These are phyloP conservation scores for Calocera viscosa DNA, from an alignment of 768 basidiomycete species.

Conservation along the genomic window DNA sequence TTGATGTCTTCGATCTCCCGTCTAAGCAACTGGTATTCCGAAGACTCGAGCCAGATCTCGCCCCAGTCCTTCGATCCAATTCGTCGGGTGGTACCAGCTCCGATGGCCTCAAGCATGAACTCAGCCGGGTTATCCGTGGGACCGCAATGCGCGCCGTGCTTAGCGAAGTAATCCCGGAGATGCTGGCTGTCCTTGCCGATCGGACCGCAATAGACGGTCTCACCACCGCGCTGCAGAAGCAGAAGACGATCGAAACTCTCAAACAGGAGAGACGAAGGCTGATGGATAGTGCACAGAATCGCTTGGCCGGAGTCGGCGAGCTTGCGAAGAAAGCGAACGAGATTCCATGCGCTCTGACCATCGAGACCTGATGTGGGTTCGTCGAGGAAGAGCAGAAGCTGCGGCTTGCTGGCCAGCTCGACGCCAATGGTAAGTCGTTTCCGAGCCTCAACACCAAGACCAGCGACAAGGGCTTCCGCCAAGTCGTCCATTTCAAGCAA, in stretches of 20 bases:
- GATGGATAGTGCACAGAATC: conserved; percentile 33
- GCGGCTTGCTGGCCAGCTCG: conserved; percentile 76
- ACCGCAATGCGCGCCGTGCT: conserved; percentile 62
- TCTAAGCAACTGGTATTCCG: conserved; percentile 42
- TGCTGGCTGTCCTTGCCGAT: conserved; percentile 61
- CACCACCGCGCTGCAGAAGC: conserved; percentile 57
- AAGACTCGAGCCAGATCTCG: conserved; percentile 43
- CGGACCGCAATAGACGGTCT: conserved; percentile 89
- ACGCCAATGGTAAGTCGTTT: conserved; percentile 82
- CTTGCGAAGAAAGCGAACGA: conserved; percentile 31
- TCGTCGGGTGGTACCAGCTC: conserved; percentile 55
- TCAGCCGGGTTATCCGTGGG: conserved; percentile 55
- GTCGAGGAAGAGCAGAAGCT: conserved; percentile 42
- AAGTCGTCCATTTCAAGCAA: conserved; percentile 74
- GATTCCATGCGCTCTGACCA: conserved; percentile 33
- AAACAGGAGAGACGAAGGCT: conserved; percentile 64
- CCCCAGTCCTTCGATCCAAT: conserved; percentile 46
- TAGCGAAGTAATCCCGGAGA: conserved; percentile 63
- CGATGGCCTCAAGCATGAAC: conserved; percentile 69
- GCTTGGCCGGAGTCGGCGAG: conserved; percentile 32
- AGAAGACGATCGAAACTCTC: conserved; percentile 59
- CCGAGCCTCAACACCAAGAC: conserved; percentile 48
- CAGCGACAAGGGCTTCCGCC: conserved; percentile 69
- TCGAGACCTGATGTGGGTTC: conserved; percentile 32
- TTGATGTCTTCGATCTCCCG: conserved; percentile 39